phyloP scores from a whole-genome alignment of 1,284 basidiomycete genomes.

The Rhodotorula sp. region DNA sequence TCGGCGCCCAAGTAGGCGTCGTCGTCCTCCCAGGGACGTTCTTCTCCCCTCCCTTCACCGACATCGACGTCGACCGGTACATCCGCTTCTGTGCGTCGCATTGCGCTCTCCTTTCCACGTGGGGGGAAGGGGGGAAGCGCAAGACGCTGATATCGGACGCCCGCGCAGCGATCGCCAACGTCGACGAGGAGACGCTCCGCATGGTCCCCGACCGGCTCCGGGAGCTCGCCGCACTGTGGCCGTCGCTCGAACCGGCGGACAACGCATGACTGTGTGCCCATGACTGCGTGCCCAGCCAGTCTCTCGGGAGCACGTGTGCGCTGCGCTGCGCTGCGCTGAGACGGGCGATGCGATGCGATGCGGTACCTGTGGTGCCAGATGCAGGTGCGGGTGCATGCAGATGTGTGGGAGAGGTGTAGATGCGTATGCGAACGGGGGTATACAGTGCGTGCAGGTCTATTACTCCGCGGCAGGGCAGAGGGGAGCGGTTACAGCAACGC shows the following conservation, averaged over 20 bases:
- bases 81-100: conserved; percentile 55
- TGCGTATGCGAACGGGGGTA: no score
- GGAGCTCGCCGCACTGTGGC: conserved; percentile 53
- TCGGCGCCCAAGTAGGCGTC: conserved; percentile 67
- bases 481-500: no score
- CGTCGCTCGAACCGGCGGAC: background rate
- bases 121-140: no score
- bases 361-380: no score
- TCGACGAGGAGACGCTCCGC: conserved; percentile 64
- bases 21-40: conserved; percentile 69
- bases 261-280: background rate
- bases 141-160: background rate
- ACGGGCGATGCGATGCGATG: no score
- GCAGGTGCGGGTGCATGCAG: no score
- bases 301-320: no score
- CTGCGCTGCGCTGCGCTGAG: no score
- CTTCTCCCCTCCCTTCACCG: conserved; percentile 57
- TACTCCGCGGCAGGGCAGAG: no score
- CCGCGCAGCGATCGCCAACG: conserved; percentile 67
- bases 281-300: no score
- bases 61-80: conserved; percentile 60
- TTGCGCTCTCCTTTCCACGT: background rate
- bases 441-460: no score
- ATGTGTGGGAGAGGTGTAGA: no score
- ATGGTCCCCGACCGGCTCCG: conserved; percentile 63